A percentile compares a stretch with the other conserved stretches of the same genome.
phyloP scores from a whole-genome alignment of 345 rosid genomes.

The Citrus medica region DNA sequence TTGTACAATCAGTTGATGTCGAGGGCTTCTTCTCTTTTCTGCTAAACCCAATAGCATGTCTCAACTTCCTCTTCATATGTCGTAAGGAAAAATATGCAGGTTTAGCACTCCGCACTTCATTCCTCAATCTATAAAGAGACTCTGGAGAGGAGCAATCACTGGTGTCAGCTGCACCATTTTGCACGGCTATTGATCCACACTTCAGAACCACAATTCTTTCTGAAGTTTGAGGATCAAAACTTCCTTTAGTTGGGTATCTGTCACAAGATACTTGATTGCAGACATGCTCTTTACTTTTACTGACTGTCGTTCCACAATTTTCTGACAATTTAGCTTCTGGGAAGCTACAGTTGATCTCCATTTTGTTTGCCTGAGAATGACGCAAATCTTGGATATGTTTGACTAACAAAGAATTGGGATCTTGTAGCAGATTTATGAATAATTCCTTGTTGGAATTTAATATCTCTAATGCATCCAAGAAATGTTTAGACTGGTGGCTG shows the following conservation, averaged over 20 bases:
- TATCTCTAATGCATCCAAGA: slow-evolving; percentile 65
- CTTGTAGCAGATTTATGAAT: slow-evolving; percentile 61
- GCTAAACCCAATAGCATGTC: slow-evolving; percentile 42
- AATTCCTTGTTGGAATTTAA: slow-evolving; percentile 70
- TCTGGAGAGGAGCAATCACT: slow-evolving; percentile 19
- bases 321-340: slow-evolving; percentile 7
- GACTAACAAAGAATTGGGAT: slow-evolving; percentile 66
- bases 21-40: slow-evolving; percentile 26
- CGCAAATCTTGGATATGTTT: slow-evolving; percentile 52
- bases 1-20: slow-evolving; percentile 7
- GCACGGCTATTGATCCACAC: slow-evolving; percentile 35
- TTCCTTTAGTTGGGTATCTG: slow-evolving; percentile 12
- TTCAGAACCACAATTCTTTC: slow-evolving; percentile 48
- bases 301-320: slow-evolving; percentile 6
- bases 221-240: slow-evolving; percentile 15
- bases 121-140: slow-evolving; percentile 19
- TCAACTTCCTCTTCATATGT: slow-evolving; percentile 59
- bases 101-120: slow-evolving; percentile 21
- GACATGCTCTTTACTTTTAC: slow-evolving; percentile 11
- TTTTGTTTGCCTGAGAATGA: slow-evolving; percentile 32
- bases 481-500: slow-evolving; percentile 47
- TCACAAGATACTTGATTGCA: slow-evolving; percentile 7
- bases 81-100: slow-evolving; percentile 44
- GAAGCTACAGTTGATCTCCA: slow-evolving; percentile 12
- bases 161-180: slow-evolving; percentile 15